Evolutionary conservation across 176 grass and related monocot genomes (phyloP), one percentile per base, ranked within the genome.

Genomic region (Alopecurus myosuroides): DNA sequence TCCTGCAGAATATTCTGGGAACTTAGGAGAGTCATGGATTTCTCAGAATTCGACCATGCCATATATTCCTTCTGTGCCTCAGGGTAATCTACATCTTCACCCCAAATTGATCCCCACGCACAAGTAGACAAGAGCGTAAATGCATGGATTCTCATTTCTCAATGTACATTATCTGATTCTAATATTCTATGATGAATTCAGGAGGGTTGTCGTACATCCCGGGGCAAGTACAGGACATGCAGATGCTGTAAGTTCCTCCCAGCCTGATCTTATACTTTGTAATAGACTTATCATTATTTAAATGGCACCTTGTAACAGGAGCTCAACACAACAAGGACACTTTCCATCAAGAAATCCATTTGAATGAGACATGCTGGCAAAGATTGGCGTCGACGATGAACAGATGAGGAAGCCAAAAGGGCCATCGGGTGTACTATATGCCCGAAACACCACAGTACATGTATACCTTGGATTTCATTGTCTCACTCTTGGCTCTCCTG

Each of bases 311-410:
- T 84, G 50, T 88, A 82, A 81, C 89, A 98, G 95, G 77, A 92
- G 63, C 35, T 77, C 88, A 42, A 31, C 88, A 63, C 85, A 86
- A 56, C 90, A 98, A 92, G 93, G 85, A 55, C 55, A 82, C 48
- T 81, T 86, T 64, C 74, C 80, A 77, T 86, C 89, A 17, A 86
- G 91, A 44, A 98, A 98, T 89, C 91, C 93, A 77, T 98, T 98
- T 89, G 91, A 87, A 50, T 98, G 89, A 98, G 49, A 57, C 37
- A 15, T 37, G 30, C 74, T 64, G 76, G 53, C 79, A 42, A 84
- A 79, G 49, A 55, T 35, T 48, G 33, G 6, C 52, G 13, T 34
- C 44, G 62, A 77, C 70, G 82, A 63, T 60, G 50, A 48, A 57
- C 48, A 51, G 77, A 85, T 14, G 50, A 68, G 49, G 61, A 76